Evolutionary conservation across 352 stramenopile genomes (phyloP), one percentile per base, ranked within the genome.

Genomic region (Hyaloperonospora brassicae): DNA sequence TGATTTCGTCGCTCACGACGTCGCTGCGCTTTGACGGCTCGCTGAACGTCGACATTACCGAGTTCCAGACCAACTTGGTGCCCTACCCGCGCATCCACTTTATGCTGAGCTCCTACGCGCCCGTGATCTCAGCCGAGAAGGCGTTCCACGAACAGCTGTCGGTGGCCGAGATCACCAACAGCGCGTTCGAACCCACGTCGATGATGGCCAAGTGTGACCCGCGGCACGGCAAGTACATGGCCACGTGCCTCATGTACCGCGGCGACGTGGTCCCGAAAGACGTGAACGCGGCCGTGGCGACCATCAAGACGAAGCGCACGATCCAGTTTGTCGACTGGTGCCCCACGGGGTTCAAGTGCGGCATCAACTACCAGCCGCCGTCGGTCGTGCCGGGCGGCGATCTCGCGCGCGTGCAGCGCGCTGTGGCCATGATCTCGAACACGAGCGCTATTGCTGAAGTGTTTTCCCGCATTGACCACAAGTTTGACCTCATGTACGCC

Each of bases 241-340:
- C 95, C 21, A 96, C 94, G 62, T 98, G 90, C 66, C 70, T 98
- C 56, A 98, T 98, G 94, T 98, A 97, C 89, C 89, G 95, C 60
- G 94, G 95, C 70, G 89, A 98, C 55, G 82, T 97, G 43, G 88
- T 96, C 87, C 87, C 93, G 22, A 96, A 95, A 73, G 86, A 95
- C 50, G 95, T 98, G 60, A 98, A 98, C 68, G 91, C 94, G 17
- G 90, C 95, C 5, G 90, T 99, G 27, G 95, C 95, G 30, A 98
- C 93, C 52, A 98, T 99, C 85, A 98, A 99, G 87, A 99, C 93
- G 52, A 99, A 99, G 86, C 87, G 95, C 59, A 98, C 96, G 41
- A 98, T 98, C 66, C 95, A 99, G 73, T 99, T 99, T 62, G 96
- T 99, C 24, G 96, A 99, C 72, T 99, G 96, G 96, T 98, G 94